These are phyloP conservation scores for Candida chilensis DNA, from an alignment of 805 yeast genomes.

Conservation along the genomic window DNA sequence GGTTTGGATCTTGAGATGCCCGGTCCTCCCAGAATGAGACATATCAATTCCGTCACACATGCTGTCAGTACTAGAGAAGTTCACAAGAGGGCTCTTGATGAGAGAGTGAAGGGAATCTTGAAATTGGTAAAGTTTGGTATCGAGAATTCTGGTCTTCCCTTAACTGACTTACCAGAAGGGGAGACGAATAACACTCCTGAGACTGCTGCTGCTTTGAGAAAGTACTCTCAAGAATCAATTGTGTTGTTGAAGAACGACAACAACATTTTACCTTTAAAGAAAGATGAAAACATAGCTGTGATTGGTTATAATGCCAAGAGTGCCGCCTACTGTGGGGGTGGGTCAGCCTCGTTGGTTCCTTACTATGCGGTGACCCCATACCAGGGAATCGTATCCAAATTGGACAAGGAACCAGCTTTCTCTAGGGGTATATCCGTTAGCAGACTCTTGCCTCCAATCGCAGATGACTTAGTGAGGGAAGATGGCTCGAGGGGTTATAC, in stretches of 20 bases:
- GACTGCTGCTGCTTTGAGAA: slow-evolving; percentile 30
- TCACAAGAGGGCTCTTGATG: slow-evolving; percentile 29
- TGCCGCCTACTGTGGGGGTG: slow-evolving; percentile 50
- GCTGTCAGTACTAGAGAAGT: slow-evolving; percentile 31
- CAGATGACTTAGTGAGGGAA: slow-evolving; percentile 8
- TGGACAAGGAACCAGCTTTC: slow-evolving; percentile 9
- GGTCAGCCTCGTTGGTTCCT: slow-evolving; percentile 45
- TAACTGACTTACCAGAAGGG: slow-evolving; percentile 24
- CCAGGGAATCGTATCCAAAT: slow-evolving; percentile 27
- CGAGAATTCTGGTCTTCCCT: slow-evolving; percentile 28
- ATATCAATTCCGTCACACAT: slow-evolving; percentile 27
- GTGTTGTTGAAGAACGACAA: slow-evolving; percentile 52
- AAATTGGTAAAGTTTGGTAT: slow-evolving; percentile 33
- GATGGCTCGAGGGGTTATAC: slow-evolving; percentile 14
- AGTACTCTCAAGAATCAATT: slow-evolving; percentile 39
- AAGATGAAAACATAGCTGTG: slow-evolving; percentile 31
- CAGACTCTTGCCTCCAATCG: slow-evolving; percentile 10
- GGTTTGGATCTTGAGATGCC: slow-evolving; percentile 66
- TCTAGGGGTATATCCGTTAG: slow-evolving; percentile 9
- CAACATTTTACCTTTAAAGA: slow-evolving; percentile 35
- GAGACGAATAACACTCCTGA: slow-evolving; percentile 34
- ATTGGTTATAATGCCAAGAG: slow-evolving; percentile 53
- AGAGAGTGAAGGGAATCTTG: slow-evolving; percentile 37
- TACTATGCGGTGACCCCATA: slow-evolving; percentile 39
- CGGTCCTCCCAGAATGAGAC: slow-evolving; percentile 43